phyloP scores from a whole-genome alignment of 176 grass and related monocot genomes.

The Oryza brachyantha region DNA sequence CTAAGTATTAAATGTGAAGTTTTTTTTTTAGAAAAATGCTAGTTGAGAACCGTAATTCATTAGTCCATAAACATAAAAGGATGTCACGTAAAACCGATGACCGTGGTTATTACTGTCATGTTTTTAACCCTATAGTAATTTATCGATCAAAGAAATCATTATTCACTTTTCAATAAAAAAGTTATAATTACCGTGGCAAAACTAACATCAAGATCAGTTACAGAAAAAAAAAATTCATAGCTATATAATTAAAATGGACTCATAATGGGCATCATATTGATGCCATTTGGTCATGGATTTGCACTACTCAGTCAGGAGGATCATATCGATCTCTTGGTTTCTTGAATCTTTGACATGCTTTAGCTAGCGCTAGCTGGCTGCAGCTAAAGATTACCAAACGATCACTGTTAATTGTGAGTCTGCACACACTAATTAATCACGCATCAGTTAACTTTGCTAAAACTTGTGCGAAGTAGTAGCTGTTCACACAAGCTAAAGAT shows the following conservation, averaged over 20 bases:
- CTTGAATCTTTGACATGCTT: slow-evolving; percentile 1
- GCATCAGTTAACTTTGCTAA: slow-evolving; percentile 22
- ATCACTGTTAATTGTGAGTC: slow-evolving; percentile 7
- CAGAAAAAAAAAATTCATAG: background rate
- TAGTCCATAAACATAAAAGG: too few species aligned
- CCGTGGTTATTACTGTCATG: too few species aligned
- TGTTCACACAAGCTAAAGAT: slow-evolving; percentile 35
- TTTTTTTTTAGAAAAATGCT: too few species aligned
- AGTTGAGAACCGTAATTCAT: too few species aligned
- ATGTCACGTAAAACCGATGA: too few species aligned
- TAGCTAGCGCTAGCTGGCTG: slow-evolving; percentile 5
- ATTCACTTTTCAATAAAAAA: background rate
- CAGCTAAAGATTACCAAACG: slow-evolving; percentile 32
- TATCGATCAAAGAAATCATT: too few species aligned
- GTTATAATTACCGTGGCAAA: background rate
- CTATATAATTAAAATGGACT: too few species aligned
- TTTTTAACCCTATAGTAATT: too few species aligned
- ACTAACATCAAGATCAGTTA: background rate
- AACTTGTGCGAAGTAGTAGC: slow-evolving; percentile 42
- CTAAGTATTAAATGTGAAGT: too few species aligned
- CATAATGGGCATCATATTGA: background rate
- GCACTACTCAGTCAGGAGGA: background rate
- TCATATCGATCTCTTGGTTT: too few species aligned
- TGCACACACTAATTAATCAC: background rate
- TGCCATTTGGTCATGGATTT: background rate